Percentiles rank a stretch among this genome's conserved stretches.
phyloP scores from a whole-genome alignment of 495 filamentous ascomycete species.

The Penicillium antarcticum region DNA sequence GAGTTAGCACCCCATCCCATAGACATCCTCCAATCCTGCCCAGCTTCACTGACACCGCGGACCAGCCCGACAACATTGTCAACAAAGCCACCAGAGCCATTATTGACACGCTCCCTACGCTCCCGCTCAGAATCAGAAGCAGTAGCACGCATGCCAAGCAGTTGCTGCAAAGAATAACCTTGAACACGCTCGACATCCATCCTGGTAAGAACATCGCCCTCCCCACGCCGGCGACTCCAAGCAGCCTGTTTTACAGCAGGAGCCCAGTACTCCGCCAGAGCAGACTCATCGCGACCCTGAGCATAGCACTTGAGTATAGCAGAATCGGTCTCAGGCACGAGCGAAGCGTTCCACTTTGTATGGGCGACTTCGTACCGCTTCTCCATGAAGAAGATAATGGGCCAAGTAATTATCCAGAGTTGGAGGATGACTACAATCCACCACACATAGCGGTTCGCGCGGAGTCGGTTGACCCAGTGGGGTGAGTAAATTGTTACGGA shows the following conservation, averaged over 20 bases:
- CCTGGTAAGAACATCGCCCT: conserved; percentile 13
- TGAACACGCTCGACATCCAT: conserved; percentile 23
- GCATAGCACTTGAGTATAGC: conserved; percentile 22
- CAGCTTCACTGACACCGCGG: conserved; percentile 24
- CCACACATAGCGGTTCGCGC: conserved; percentile 34
- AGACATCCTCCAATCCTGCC: conserved; percentile 23
- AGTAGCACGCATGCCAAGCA: conserved; percentile 5
- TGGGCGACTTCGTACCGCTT: conserved; percentile 37
- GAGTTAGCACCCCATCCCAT: conserved; percentile 30
- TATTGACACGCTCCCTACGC: conserved; percentile 22
- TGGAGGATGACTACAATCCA: conserved; percentile 39
- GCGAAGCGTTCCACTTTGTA: conserved; percentile 31
- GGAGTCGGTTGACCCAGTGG: conserved; percentile 44
- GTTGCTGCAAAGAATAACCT: conserved; percentile 17
- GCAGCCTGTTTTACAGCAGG: conserved; percentile 37
- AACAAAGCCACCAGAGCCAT: conserved; percentile 26
- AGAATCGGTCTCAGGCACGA: conserved; percentile 6
- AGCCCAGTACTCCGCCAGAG: conserved; percentile 34
- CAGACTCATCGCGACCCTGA: conserved; percentile 24
- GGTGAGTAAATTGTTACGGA: conserved; percentile 42
- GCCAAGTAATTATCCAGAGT: conserved; percentile 46
- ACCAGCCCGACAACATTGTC: conserved; percentile 29
- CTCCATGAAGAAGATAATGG: conserved; percentile 40
- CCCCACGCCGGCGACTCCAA: conserved; percentile 19
- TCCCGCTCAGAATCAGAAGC: conserved; percentile 24